Base-by-base conservation (phyloP, 352 stramenopile species). In the Phytopythium litorale region DNA sequence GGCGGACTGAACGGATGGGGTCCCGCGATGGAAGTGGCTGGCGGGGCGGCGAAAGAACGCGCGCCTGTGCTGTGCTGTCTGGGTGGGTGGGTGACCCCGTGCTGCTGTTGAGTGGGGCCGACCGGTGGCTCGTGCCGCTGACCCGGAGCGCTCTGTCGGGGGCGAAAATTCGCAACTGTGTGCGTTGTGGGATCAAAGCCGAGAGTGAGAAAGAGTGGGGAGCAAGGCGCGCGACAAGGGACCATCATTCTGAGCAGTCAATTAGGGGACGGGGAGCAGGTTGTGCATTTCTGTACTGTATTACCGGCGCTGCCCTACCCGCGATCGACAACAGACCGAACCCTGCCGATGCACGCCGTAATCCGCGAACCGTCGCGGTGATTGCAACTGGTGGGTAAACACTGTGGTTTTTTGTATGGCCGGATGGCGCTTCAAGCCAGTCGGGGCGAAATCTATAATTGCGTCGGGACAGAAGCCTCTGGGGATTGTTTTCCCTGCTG, bases 331-430 rank as follows among this genome's bases (percentile, higher is more conserved):
- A 51, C 45, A 32, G 0, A 6, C 45, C 42, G 2, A 51, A 0
- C n/a, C 45, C 45, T 51, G 25, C 16, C 32, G 9, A 0, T 32
- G 16, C 7, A 21, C 49, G 49, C 25, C 49, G 49, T 55, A 55
- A 55, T 55, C 49, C 13, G 11, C 49, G 28, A 55, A 55, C n/a
- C 48, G 48, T 54, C 48, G 25, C 48, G 35, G 23, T 28, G 23
- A 52, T 52, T 52, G 45, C 45, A 45, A 3, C 42, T 49, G 19
- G 42, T 4, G 5, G 19, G 9, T 13, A 49, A 23, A 25, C 19
- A 49, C 2, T 21, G 9, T 25, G 42, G 42, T 13, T 8, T 49
- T 49, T 45, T 45, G 40, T 45, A 45, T 45, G 37, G 13, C 5
- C 35, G 18, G 38, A 45, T 45, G 15, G 16, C 6, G 38, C 38